Base-by-base conservation (phyloP, 179 eudicot species). In the Spinacia oleracea region DNA sequence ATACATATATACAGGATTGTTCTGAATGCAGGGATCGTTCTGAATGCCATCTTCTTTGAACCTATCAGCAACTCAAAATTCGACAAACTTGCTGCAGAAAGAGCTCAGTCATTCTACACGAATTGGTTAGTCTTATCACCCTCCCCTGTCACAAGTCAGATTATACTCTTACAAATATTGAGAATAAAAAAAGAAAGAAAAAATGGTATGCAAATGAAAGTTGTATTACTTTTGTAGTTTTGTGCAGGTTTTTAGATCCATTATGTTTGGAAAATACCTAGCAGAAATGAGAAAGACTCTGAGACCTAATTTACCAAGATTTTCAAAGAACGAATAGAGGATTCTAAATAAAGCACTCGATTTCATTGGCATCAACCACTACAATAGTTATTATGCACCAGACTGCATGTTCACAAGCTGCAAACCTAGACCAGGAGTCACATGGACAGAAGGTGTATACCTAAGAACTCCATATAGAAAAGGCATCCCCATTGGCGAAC, bases 361-460 rank as follows among this genome's bases (percentile, higher is more conserved):
- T 78, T 93, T 93, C 79, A 90, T 91, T 46, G 97, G 97, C 46
- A 86, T 91, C 65, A 93, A 93, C 76, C 97, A 93, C 56, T 93
- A 91, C 74, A 89, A 92, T 18, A 90, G 90, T 74, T 88, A 83
- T 79, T 93, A 93, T 68, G 82, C 71, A 73, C 82, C 88, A 79
- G 97, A 93, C 65, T 93, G 98, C 89, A 86, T 92, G 68, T 80
- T 81, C 78, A 88, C 93, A 16, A 29, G 72, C 31, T 92, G 98
- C 73, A 74, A 82, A 80, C n/a, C 64, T 34, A 90, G 90, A 63
- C 79, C 77, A 2, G 90, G 88, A 60, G 85, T 68, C 60, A 73
- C 93, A 25, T 83, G 78, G 89, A 84, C 85, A 25, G 97, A 90
- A 84, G 97, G 92, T 34, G 80, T 64, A 29, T 58, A 59, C 77